Conservation (phyloP, 2,329 filamentous ascomycete species). For the Teratosphaeria epicoccoides region DNA sequence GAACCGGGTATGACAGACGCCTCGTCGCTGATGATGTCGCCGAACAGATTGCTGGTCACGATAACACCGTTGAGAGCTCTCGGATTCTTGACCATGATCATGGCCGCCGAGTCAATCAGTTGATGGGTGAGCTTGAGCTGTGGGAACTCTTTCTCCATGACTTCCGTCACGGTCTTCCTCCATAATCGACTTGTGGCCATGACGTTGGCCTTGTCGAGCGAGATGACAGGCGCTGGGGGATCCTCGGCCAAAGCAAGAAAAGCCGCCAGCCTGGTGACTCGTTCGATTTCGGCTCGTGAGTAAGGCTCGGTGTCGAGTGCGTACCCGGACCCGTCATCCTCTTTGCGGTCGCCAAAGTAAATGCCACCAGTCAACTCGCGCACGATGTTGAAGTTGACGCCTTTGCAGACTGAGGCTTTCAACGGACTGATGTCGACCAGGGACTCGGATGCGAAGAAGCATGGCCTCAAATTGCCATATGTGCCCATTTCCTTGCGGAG, state of each 20-base stretch:
- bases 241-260: constrained; percentile 67
- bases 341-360: constrained; percentile 85
- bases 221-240: constrained; percentile 70
- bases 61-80: constrained; percentile 78
- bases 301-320: constrained; percentile 85
- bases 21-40: constrained; percentile 93
- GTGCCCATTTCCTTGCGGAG: constrained; percentile 90
- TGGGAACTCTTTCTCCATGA: constrained; percentile 82
- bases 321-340: constrained; percentile 62
- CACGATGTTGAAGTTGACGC: constrained; percentile 85
- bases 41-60: constrained; percentile 88
- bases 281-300: constrained; percentile 73
- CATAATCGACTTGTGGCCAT: constrained; percentile 82
- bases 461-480: constrained; percentile 91
- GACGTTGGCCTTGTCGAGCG: constrained; percentile 93
- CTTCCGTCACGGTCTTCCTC: constrained; percentile 75
- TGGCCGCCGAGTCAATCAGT: constrained; percentile 90
- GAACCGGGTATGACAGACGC: constrained; percentile 88
- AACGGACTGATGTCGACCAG: constrained; percentile 79
- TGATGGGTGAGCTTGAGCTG: constrained; percentile 76
- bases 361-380: constrained; percentile 87
- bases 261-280: constrained; percentile 71
- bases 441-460: constrained; percentile 83
- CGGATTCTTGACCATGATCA: constrained; percentile 95
- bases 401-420: constrained; percentile 73